Base-by-base conservation (phyloP, 2,329 filamentous ascomycete species). In the Akanthomyces uredinophilus region DNA sequence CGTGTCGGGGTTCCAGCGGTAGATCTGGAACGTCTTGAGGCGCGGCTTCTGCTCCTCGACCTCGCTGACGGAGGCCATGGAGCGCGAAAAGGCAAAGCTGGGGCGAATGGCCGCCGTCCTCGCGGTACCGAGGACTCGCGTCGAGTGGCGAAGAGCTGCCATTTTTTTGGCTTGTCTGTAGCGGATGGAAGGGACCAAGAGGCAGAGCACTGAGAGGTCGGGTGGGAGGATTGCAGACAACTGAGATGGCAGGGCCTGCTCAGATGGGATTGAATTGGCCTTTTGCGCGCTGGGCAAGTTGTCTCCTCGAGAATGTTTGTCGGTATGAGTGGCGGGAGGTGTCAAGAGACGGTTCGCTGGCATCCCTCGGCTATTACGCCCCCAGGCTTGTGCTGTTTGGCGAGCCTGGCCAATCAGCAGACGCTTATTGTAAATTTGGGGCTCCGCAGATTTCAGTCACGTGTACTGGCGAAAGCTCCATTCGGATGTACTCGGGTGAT, bases 21-120 rank as follows among this genome's bases (percentile, higher is more conserved):
- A 99, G 82, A 99, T 89, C 78, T 96, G 89, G 86, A 99, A 99
- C 57, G 90, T 92, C 88, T 97, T 98, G 80, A 90, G 87, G 70
- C 81, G 82, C 61, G 89, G 83, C 69, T 90, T 83, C 68, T 85
- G 77, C 62, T 85, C 79, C 55, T 86, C 83, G 41, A 86, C 83
- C 74, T 88, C 76, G 71, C 78, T 79, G 66, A 84, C 77, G 2
- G 82, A 78, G 61, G 83, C 83, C 79, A 86, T 83, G 64, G 80
- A 79, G 65, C 83, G 81, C 56, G 77, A 69, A 66, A 80, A 77
- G 69, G 78, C 73, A 65, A 76, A 75, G 54, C 73, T 70, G 67
- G 75, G 72, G 70, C 74, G 69, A 62, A 75, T 61, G 73, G 78
- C 71, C 74, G 75, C 66, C 69, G 72, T 68, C 66, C 71, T 69